Evolutionary conservation across 352 stramenopile genomes (phyloP), one percentile per base, ranked within the genome.

Genomic region (Thalassiosira ordinaria): DNA sequence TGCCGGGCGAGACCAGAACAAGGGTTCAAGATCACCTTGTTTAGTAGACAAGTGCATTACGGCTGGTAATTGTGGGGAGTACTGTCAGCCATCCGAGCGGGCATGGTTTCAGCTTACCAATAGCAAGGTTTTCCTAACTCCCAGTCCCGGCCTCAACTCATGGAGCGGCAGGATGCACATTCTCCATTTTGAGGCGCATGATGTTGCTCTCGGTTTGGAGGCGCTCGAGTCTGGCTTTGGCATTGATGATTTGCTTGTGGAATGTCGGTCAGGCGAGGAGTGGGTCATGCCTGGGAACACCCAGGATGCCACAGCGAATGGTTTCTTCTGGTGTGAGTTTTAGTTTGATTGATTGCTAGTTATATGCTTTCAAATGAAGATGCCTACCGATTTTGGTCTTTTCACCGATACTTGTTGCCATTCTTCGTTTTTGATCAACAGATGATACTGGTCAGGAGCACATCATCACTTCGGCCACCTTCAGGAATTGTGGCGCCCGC

Each of bases 401-500:
- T n/a, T n/a, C n/a, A n/a, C n/a, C n/a, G n/a, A n/a, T n/a, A n/a
- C n/a, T n/a, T n/a, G n/a, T n/a, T n/a, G n/a, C n/a, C n/a, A n/a
- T n/a, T n/a, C n/a, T 22, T 18, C 9, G 6, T 56, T n/a, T 26
- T 18, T 26, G 33, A 13, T 27, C 24, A 44, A 26, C 26, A 59
- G 29, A 66, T 44, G 49, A 66, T 39, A 74, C 65, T 18, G 31
- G 46, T 22, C 74, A 84, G 63, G 74, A 80, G 35, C 79, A 87
- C 29, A 87, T 87, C 56, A 84, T 87, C 7, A 77, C 74, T n/a
- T 52, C 74, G 22, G 27, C 68, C 3, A 78, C 11, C 2, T 87
- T 87, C 46, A n/a, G 57, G 4, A 84, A 87, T 60, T 87, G 79
- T 74, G 79, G 79, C 11, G 65, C 66, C n/a, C 27, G 67, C 11